Conservation (phyloP, 257 asterid genomes). For the Cynanchum wilfordii region DNA sequence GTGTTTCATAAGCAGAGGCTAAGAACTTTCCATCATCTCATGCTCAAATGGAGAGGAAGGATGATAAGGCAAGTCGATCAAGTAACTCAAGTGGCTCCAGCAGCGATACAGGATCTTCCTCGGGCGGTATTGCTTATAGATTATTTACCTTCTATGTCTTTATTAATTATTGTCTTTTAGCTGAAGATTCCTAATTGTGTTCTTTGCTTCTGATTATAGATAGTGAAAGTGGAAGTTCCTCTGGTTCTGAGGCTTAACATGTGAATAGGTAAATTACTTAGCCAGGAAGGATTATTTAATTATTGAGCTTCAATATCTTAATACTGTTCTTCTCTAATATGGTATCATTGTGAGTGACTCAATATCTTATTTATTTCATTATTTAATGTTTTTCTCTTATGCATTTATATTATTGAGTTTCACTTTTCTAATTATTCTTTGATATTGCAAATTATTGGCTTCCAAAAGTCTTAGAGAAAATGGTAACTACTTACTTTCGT, state of each 20-base stretch:
- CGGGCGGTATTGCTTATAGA: slow-evolving; percentile 46
- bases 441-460: too few relatives aligned
- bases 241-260: slow-evolving; percentile 55
- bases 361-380: too few relatives aligned
- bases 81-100: slow-evolving; percentile 53
- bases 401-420: too few relatives aligned
- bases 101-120: slow-evolving; percentile 59
- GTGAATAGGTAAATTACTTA: slow-evolving; percentile 34
- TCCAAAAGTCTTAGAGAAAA: too few relatives aligned
- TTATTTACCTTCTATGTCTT: background rate
- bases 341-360: background rate
- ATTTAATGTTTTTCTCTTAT: too few relatives aligned
- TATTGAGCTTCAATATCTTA: background rate
- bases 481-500: background rate
- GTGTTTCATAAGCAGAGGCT: slow-evolving; percentile 34
- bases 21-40: slow-evolving; percentile 36
- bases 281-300: slow-evolving; percentile 34
- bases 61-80: slow-evolving; percentile 35
- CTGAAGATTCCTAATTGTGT: slow-evolving; percentile 7
- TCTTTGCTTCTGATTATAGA: slow-evolving; percentile 34
- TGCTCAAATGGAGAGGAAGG: slow-evolving; percentile 40
- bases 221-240: slow-evolving; percentile 69
- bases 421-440: too few relatives aligned
- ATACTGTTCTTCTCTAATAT: background rate
- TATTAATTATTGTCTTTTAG: background rate